Percentiles rank a stretch among this genome's conserved stretches.
These are phyloP conservation scores for Xylaria bambusicola DNA, from an alignment of 495 filamentous ascomycete genomes.

Conservation along the genomic window DNA sequence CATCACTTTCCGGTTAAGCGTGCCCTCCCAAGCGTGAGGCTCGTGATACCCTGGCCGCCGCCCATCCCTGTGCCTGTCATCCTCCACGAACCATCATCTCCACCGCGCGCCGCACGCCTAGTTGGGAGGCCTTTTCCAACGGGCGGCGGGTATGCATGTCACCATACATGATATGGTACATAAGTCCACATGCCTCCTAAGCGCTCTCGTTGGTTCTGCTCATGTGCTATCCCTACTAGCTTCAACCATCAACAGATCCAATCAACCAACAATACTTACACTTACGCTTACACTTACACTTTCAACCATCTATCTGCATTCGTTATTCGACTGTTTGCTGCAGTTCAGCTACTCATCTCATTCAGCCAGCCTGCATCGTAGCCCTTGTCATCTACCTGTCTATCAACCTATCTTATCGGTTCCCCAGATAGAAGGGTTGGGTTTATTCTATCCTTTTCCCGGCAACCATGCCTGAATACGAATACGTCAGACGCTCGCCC, in stretches of 20 bases:
- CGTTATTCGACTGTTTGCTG: constrained; percentile 8
- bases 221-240: constrained; percentile 26
- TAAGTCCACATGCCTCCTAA: constrained; percentile 20
- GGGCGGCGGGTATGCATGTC: constrained; percentile 17
- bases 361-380: not conserved
- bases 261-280: constrained; percentile 1
- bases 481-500: constrained; percentile 13
- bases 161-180: constrained; percentile 25
- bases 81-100: constrained; percentile 1
- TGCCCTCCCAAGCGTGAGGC: constrained; percentile 11
- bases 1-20: constrained; percentile 3
- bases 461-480: constrained; percentile 27
- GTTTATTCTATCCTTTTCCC: constrained; percentile 10
- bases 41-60: constrained; percentile 6
- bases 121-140: constrained; percentile 17
- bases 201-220: constrained; percentile 23
- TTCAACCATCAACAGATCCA: constrained; percentile 26
- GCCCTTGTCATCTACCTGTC: constrained; percentile 17
- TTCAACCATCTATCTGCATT: not conserved
- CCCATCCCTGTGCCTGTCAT: constrained; percentile 4
- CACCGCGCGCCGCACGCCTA: not conserved
- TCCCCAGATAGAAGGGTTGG: constrained; percentile 18
- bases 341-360: too few relatives aligned
- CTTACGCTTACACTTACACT: too few relatives aligned
- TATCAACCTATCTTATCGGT: not conserved